phyloP scores from a whole-genome alignment of 805 yeast genomes.

The Ogataea polymorpha region DNA sequence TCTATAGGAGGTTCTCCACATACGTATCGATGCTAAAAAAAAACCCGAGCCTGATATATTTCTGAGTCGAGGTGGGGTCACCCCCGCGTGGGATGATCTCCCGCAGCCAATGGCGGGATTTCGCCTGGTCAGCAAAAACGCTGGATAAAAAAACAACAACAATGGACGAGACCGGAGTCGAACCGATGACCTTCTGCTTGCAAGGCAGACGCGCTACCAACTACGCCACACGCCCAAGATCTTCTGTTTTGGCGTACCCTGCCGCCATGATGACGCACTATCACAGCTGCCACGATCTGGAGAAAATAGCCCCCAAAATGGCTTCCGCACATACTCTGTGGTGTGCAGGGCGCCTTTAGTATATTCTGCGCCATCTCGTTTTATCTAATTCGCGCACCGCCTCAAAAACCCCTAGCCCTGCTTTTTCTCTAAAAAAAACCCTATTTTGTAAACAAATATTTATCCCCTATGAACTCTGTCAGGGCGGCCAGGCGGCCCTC shows the following conservation, averaged over 20 bases:
- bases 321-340: no score
- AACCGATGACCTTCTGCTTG: conserved; percentile 77
- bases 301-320: no score
- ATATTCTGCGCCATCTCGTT: no score
- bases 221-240: conserved; percentile 72
- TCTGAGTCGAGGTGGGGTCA: no score
- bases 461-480: conserved; percentile 1
- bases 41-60: no score
- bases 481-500: conserved; percentile 12
- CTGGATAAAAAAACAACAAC: no score
- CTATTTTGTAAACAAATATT: background rate
- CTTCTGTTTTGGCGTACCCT: background rate
- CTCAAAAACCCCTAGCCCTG: no score
- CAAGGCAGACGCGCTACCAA: conserved; percentile 81
- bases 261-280: background rate
- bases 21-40: no score
- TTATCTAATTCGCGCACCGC: no score
- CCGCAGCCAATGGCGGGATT: background rate
- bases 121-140: background rate
- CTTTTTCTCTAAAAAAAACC: background rate
- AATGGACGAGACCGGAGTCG: conserved; percentile 75
- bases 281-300: background rate
- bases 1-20: background rate
- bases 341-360: no score
- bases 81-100: no score